Evolutionary conservation across 192 early-diverging fungal genomes (phyloP), one percentile per base, ranked within the genome.

Genomic region (Backusella australiensis): DNA sequence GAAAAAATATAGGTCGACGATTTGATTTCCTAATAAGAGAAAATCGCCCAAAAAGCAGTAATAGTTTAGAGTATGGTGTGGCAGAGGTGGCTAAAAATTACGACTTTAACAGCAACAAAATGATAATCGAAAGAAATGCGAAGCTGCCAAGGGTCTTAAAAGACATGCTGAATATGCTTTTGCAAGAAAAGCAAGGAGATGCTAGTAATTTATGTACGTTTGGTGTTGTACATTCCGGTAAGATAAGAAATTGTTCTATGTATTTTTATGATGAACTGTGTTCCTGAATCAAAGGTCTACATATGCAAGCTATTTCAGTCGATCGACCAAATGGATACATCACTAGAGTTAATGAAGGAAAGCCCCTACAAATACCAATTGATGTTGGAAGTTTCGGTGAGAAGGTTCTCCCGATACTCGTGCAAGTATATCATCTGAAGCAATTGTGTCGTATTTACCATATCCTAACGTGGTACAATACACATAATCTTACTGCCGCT

Each of bases 361-460:
- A 71, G 6, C 69, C 69, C 69, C 69, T 44, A 71, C 41, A 71
- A 49, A 71, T 71, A 52, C 41, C 69, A 71, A 71, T 42, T 71
- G 41, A 71, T 71, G 41, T 67, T 67, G 32, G 26, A 67, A 67
- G 65, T 67, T 67, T 67, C 65, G 65, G 69, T 44, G 39, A 52
- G 26, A 71, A 71, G 69, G 69, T 71, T 71, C 69, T 71, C 41
- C 69, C 69, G 15, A 71, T 71, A 42, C 41, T 71, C 41, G 69
- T 71, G 41, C 69, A 71, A 71, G 69, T 71, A 71, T 71, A 52
- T 71, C 44, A 71, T 44, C 69, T 71, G 41, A 71, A 71, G 41
- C 41, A 71, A 71, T n/a, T n/a, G n/a, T n/a, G n/a, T n/a, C n/a
- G n/a, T n/a, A n/a, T n/a, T n/a, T n/a, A n/a, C n/a, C n/a, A n/a